Evolutionary conservation across 2,329 filamentous ascomycete genomes (phyloP).

Genomic region (Sclerotinia nivalis): DNA sequence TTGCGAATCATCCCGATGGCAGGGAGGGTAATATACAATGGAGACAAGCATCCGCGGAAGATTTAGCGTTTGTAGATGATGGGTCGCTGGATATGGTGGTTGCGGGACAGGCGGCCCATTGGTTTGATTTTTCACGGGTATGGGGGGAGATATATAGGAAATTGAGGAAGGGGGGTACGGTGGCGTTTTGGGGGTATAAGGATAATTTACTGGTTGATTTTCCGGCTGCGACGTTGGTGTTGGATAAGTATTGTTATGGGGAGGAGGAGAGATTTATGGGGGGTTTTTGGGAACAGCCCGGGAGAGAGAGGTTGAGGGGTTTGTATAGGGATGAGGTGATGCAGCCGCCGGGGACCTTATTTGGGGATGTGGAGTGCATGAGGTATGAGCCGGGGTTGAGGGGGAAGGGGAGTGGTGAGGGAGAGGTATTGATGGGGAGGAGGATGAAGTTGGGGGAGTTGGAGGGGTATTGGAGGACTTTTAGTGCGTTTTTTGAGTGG

Average conservation of each 20-base stretch:
- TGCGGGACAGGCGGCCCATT: conserved; percentile 61
- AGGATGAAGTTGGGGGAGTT: conserved; percentile 57
- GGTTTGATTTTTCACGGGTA: conserved; percentile 60
- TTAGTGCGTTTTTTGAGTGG: conserved; percentile 61
- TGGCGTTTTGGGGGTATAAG: conserved; percentile 68
- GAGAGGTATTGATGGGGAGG: conserved; percentile 54
- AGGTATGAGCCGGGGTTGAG: conserved; percentile 57
- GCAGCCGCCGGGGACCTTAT: conserved; percentile 52
- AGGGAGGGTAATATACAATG: conserved; percentile 50
- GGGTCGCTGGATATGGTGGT: conserved; percentile 53
- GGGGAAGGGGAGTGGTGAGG: conserved; percentile 40
- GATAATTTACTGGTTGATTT: conserved; percentile 60
- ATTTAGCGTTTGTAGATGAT: conserved; percentile 52
- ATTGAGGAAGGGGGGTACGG: conserved; percentile 54
- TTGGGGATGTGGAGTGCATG: conserved; percentile 53
- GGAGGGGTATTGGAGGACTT: conserved; percentile 63
- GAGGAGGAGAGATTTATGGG: conserved; percentile 54
- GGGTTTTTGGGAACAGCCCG: conserved; percentile 62
- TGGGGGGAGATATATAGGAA: conserved; percentile 58
- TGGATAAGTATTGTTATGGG: conserved; percentile 58
- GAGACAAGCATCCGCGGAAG: conserved; percentile 53
- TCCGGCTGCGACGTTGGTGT: conserved; percentile 52
- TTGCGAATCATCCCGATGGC: conserved; percentile 13
- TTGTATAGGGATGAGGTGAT: conserved; percentile 51
- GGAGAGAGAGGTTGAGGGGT: conserved; percentile 55